Evolutionary conservation across 169 alveolate genomes (phyloP).

Genomic region (Eimeria maxima): DNA sequence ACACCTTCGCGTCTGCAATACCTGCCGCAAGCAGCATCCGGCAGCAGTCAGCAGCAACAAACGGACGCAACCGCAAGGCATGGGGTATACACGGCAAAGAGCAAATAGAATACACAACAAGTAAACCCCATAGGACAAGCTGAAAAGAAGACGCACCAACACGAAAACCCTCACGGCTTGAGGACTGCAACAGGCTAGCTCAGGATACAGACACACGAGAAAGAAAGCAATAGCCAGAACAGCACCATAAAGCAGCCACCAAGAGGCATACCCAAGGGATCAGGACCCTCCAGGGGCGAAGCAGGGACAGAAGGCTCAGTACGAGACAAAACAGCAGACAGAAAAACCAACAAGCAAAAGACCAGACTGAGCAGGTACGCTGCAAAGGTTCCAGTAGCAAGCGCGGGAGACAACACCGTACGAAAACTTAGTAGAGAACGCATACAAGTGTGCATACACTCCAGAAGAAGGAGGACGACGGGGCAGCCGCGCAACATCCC

Average conservation of each 20-base stretch:
- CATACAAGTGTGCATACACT: neutral
- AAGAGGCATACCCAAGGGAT: neutral
- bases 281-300: neutral
- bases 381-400: neutral
- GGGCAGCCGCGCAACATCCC: neutral
- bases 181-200: neutral
- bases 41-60: neutral
- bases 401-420: neutral
- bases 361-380: neutral
- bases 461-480: neutral
- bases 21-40: conserved; percentile 44
- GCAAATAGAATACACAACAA: neutral
- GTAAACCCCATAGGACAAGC: too few relatives aligned
- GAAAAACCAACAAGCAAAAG: neutral
- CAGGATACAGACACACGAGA: neutral
- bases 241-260: neutral
- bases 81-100: neutral
- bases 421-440: too few relatives aligned
- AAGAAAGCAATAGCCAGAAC: neutral
- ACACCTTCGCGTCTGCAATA: conserved; percentile 83
- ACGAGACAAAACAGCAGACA: neutral
- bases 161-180: neutral
- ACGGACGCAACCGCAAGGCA: neutral
- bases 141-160: neutral
- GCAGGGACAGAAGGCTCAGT: neutral